Conservation (phyloP, 106 monocot genomes). For the Acorus gramineus region DNA sequence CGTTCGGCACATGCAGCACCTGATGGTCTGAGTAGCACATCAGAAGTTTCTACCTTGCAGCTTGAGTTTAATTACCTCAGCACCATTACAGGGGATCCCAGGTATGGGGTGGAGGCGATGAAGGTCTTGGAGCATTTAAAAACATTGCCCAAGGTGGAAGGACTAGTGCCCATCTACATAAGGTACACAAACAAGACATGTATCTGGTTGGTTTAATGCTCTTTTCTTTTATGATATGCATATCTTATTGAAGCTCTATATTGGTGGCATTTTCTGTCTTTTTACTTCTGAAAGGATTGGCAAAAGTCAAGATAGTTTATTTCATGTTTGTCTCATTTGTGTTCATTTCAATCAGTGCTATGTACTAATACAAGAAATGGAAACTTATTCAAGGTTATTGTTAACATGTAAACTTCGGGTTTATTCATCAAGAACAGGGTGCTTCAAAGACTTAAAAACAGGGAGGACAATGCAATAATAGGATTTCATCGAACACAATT, state of each 20-base stretch:
- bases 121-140: constrained; percentile 80
- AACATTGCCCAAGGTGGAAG: constrained; percentile 72
- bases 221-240: background rate
- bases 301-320: no score
- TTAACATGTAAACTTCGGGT: no score
- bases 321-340: no score
- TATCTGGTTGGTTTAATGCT: background rate
- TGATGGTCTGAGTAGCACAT: constrained; percentile 85
- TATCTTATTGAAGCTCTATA: background rate
- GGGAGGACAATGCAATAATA: no score
- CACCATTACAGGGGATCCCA: constrained; percentile 64
- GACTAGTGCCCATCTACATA: constrained; percentile 87
- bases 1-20: constrained; percentile 75
- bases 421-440: no score
- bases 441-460: no score
- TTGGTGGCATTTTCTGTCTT: no score
- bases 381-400: no score
- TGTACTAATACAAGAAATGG: no score
- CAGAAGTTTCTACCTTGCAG: constrained; percentile 83
- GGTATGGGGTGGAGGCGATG: constrained; percentile 71
- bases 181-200: constrained; percentile 27
- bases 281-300: no score
- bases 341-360: no score
- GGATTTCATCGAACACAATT: no score
- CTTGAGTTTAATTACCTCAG: constrained; percentile 95